Percentiles rank a stretch among this genome's conserved stretches.
Conservation (phyloP, 106 monocot species). For the Dactylorhiza incarnata region DNA sequence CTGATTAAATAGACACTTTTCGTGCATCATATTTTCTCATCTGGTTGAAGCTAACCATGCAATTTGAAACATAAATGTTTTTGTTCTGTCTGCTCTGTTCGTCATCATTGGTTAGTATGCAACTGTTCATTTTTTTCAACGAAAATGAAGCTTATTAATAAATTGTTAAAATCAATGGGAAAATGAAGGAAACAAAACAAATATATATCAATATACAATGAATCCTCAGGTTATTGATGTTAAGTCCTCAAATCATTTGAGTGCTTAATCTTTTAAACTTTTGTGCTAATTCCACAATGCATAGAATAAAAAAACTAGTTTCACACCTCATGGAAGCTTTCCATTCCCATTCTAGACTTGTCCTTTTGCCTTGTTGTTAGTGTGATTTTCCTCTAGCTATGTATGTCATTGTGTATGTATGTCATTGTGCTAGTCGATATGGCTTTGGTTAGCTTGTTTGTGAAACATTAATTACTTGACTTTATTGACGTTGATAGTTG, state of each 20-base stretch:
- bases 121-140: not conserved
- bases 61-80: too few species aligned
- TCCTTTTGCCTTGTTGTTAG: too few species aligned
- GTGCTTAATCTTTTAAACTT: not conserved
- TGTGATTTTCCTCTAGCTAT: too few species aligned
- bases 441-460: too few species aligned
- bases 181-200: not conserved
- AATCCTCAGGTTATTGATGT: not conserved
- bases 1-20: not conserved
- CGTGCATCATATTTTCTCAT: not conserved
- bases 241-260: not conserved
- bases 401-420: too few species aligned
- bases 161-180: not conserved
- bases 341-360: not conserved
- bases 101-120: too few species aligned
- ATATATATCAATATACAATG: not conserved
- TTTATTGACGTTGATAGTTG: too few species aligned
- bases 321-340: not conserved
- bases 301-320: not conserved
- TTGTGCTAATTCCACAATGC: not conserved
- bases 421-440: too few species aligned
- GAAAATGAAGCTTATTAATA: not conserved
- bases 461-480: too few species aligned
- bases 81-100: too few species aligned
- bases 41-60: too few species aligned